Conservation (phyloP, 2,329 filamentous ascomycete species). For the Ploettnerulaceae sp. region DNA sequence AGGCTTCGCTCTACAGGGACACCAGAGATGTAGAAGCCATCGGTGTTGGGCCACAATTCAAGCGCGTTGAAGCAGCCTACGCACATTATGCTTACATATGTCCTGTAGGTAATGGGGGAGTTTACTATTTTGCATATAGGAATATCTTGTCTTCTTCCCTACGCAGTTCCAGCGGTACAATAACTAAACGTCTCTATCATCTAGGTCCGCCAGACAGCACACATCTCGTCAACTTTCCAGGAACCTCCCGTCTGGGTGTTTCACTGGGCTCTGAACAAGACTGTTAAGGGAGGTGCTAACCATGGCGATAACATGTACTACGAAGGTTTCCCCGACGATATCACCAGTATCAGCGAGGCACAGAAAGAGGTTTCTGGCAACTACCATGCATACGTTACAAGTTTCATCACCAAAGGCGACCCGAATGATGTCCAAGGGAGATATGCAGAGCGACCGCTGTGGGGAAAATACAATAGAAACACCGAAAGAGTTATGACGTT, state of each 20-base stretch:
- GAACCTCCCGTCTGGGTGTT: conserved; percentile 45
- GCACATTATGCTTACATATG: conserved; percentile 60
- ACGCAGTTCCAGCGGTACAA: too few relatives aligned
- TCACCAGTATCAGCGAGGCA: conserved; percentile 15
- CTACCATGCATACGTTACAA: conserved; percentile 24
- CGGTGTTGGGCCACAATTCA: conserved; percentile 48
- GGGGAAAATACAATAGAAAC: conserved; percentile 34
- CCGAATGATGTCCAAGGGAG: conserved; percentile 25
- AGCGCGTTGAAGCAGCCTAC: conserved; percentile 54
- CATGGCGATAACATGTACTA: conserved; percentile 43
- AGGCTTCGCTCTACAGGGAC: conserved; percentile 38
- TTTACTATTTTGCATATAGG: too few relatives aligned
- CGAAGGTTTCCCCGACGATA: conserved; percentile 38
- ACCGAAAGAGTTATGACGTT: conserved; percentile 40
- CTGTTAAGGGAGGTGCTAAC: conserved; percentile 34
- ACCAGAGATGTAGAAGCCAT: conserved; percentile 29
- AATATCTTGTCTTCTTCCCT: too few relatives aligned
- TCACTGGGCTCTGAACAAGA: conserved; percentile 48
- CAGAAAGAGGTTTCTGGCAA: conserved; percentile 22
- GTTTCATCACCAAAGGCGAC: conserved; percentile 25
- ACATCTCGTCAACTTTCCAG: conserved; percentile 32
- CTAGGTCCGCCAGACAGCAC: conserved; percentile 56
- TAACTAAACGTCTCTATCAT: too few relatives aligned
- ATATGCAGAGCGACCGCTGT: conserved; percentile 29
- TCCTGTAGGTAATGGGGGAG: too few relatives aligned